These are phyloP conservation scores for Pseudogymnoascus sp. DNA, from an alignment of 2,329 filamentous ascomycete genomes.

Conservation along the genomic window DNA sequence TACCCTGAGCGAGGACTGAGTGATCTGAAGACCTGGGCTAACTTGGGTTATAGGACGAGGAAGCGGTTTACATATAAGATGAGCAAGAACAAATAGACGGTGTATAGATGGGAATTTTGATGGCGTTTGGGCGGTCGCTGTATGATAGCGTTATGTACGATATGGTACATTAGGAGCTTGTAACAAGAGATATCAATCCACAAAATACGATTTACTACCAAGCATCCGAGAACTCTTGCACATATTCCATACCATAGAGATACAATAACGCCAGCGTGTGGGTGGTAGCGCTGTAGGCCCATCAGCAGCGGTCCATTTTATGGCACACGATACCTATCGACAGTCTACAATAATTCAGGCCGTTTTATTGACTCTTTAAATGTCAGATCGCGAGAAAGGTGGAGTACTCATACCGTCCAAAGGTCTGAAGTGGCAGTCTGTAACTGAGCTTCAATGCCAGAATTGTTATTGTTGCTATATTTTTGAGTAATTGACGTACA, in stretches of 20 bases:
- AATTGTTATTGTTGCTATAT: too few relatives aligned
- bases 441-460: background rate
- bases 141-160: constrained; percentile 10
- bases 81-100: constrained; percentile 54
- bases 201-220: background rate
- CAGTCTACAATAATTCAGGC: too few relatives aligned
- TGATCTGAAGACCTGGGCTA: constrained; percentile 4
- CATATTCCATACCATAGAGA: background rate
- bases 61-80: constrained; percentile 62
- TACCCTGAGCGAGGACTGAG: background rate
- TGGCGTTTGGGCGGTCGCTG: constrained; percentile 10
- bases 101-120: constrained; percentile 1
- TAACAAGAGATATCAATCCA: background rate
- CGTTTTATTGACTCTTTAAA: too few relatives aligned
- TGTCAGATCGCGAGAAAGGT: too few relatives aligned
- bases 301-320: background rate
- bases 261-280: background rate
- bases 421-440: background rate
- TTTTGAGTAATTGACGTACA: too few relatives aligned
- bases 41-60: constrained; percentile 46
- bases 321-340: background rate
- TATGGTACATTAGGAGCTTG: constrained; percentile 2
- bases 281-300: background rate
- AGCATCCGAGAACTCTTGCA: background rate
- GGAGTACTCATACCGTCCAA: background rate